A percentile compares a stretch with the other conserved stretches of the same genome.
Conservation (phyloP, 2,329 filamentous ascomycete genomes). For the Biscogniauxia mediterranea region DNA sequence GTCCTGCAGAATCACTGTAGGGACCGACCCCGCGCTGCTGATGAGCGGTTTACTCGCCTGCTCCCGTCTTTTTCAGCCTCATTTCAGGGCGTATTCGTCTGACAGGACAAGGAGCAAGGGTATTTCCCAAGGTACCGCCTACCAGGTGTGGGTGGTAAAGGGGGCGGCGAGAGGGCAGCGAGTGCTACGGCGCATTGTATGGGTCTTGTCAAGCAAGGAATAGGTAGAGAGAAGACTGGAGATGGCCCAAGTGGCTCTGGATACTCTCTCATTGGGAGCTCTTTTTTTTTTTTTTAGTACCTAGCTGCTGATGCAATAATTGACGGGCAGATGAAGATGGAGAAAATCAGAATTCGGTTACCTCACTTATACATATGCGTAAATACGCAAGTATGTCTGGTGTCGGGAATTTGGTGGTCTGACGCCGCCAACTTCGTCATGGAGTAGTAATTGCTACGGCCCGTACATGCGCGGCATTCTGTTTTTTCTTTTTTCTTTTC, state of each 20-base stretch:
- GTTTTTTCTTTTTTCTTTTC: not conserved
- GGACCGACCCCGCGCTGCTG: not conserved
- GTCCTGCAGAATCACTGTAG: not conserved
- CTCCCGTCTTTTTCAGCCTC: constrained; percentile 15
- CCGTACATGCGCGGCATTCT: not conserved
- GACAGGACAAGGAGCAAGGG: constrained; percentile 3
- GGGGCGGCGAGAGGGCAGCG: too few species aligned
- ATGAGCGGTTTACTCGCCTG: constrained; percentile 10
- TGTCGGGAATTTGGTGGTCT: not conserved
- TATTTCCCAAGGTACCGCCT: not conserved
- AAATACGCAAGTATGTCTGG: not conserved
- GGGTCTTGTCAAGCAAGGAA: too few species aligned
- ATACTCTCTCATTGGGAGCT: not conserved
- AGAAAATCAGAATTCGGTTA: not conserved
- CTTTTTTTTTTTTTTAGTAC: not conserved
- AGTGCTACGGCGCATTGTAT: not conserved
- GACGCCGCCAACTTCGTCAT: not conserved
- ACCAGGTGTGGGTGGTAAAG: not conserved
- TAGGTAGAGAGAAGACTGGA: not conserved
- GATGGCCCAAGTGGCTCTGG: not conserved
- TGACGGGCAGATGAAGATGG: not conserved
- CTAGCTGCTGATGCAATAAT: not conserved
- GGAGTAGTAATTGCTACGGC: not conserved
- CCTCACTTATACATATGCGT: not conserved
- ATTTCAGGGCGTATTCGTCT: constrained; percentile 10